phyloP scores from a whole-genome alignment of 345 rosid species.

The Kernera saxatilis region DNA sequence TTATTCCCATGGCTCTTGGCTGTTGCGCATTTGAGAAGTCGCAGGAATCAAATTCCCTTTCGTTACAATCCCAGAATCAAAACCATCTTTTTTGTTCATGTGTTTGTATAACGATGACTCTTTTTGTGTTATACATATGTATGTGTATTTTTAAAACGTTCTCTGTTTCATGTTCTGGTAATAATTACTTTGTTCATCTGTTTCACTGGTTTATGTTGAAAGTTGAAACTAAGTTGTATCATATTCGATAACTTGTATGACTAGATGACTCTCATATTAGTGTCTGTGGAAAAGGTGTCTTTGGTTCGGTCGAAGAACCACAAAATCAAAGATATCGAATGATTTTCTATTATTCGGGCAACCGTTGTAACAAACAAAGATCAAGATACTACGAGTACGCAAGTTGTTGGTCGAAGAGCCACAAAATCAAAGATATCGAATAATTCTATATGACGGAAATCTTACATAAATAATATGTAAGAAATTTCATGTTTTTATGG shows the following conservation, averaged over 20 bases:
- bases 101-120: slow-evolving; percentile 12
- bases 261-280: slow-evolving; percentile 37
- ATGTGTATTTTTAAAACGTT: background rate
- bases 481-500: no score
- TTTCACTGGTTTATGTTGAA: slow-evolving; percentile 1
- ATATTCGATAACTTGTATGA: slow-evolving; percentile 13
- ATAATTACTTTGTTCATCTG: background rate
- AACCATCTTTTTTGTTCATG: slow-evolving; percentile 21
- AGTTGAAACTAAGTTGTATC: background rate
- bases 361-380: background rate
- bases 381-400: background rate
- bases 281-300: slow-evolving; percentile 17
- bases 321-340: background rate
- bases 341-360: no score
- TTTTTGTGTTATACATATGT: slow-evolving; percentile 23
- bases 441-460: no score
- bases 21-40: slow-evolving; percentile 15
- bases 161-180: slow-evolving; percentile 6
- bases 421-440: background rate
- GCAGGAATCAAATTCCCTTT: slow-evolving; percentile 4
- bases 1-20: slow-evolving; percentile 12
- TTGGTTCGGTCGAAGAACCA: background rate
- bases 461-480: no score
- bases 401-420: background rate
- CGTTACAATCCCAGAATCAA: slow-evolving; percentile 10